phyloP scores from a whole-genome alignment of 1,284 basidiomycete species.

The Ustilago tritici region DNA sequence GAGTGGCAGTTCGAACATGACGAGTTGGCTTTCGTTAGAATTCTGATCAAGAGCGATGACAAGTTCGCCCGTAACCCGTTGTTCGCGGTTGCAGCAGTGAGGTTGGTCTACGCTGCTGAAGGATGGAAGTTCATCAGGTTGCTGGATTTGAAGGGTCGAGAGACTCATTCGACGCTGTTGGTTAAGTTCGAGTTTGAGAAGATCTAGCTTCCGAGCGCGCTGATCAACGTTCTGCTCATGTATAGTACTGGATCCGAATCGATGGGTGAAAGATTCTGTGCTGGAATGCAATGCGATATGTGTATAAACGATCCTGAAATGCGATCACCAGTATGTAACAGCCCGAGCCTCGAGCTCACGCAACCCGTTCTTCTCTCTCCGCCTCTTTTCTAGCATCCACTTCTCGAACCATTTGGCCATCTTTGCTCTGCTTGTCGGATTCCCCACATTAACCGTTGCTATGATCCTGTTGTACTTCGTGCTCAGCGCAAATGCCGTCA shows the following conservation, averaged over 20 bases:
- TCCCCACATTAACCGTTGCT: slow-evolving; percentile 94
- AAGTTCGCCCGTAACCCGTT: slow-evolving; percentile 58
- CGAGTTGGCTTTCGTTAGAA: slow-evolving; percentile 57
- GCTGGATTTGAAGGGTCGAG: slow-evolving; percentile 74
- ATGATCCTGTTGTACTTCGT: slow-evolving; percentile 86
- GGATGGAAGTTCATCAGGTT: slow-evolving; percentile 74
- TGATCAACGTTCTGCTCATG: not conserved
- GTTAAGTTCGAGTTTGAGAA: slow-evolving; percentile 44
- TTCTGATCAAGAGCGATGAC: slow-evolving; percentile 65
- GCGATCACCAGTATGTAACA: slow-evolving; percentile 47
- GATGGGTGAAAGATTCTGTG: not conserved
- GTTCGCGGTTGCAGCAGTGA: slow-evolving; percentile 56
- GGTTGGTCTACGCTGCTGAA: slow-evolving; percentile 24
- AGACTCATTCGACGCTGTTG: slow-evolving; percentile 68
- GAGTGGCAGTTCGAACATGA: slow-evolving; percentile 58
- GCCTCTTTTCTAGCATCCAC: slow-evolving; percentile 58
- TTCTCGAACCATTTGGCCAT: slow-evolving; percentile 66
- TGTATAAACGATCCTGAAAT: not conserved
- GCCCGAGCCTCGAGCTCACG: slow-evolving; percentile 35
- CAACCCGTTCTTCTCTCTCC: slow-evolving; percentile 41
- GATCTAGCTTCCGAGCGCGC: slow-evolving; percentile 6
- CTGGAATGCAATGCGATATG: slow-evolving; percentile 6
- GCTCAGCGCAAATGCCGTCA: slow-evolving; percentile 84
- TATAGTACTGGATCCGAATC: not conserved
- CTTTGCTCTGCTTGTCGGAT: slow-evolving; percentile 73